phyloP scores from a whole-genome alignment of 2,329 filamentous ascomycete genomes.

The Chaetomium sp. region DNA sequence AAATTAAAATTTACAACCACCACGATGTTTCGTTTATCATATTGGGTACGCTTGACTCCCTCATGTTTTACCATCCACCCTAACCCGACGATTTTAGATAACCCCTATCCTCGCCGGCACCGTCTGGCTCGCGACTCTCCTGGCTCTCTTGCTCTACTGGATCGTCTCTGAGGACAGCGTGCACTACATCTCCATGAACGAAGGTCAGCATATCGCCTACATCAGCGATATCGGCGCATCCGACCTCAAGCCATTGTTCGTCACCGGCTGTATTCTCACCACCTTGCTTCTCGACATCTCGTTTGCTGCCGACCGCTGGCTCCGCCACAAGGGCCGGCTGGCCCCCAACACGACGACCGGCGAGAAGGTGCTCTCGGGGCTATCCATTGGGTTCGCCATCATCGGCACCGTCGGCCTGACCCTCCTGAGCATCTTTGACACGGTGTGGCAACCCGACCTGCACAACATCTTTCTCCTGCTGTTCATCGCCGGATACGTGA shows the following conservation, averaged over 20 bases:
- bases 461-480: slow-evolving; percentile 78
- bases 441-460: slow-evolving; percentile 62
- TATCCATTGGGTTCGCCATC: slow-evolving; percentile 69
- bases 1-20: background rate
- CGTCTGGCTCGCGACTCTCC: slow-evolving; percentile 67
- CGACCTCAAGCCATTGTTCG: slow-evolving; percentile 74
- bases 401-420: slow-evolving; percentile 80
- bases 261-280: slow-evolving; percentile 69
- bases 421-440: slow-evolving; percentile 84
- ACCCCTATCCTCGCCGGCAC: slow-evolving; percentile 69
- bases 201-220: slow-evolving; percentile 65
- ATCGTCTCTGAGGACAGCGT: slow-evolving; percentile 55
- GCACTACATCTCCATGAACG: slow-evolving; percentile 63
- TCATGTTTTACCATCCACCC: background rate
- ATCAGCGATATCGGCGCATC: slow-evolving; percentile 68
- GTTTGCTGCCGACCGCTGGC: slow-evolving; percentile 80
- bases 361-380: slow-evolving; percentile 63
- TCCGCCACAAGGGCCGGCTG: slow-evolving; percentile 79
- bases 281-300: slow-evolving; percentile 79
- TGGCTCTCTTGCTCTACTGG: slow-evolving; percentile 74
- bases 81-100: slow-evolving; percentile 38
- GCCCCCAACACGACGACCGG: slow-evolving; percentile 66
- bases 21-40: slow-evolving; percentile 21
- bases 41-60: slow-evolving; percentile 7
- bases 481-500: slow-evolving; percentile 84